Evolutionary conservation across 352 stramenopile genomes (phyloP).

Genomic region (Globisporangium splendens): DNA sequence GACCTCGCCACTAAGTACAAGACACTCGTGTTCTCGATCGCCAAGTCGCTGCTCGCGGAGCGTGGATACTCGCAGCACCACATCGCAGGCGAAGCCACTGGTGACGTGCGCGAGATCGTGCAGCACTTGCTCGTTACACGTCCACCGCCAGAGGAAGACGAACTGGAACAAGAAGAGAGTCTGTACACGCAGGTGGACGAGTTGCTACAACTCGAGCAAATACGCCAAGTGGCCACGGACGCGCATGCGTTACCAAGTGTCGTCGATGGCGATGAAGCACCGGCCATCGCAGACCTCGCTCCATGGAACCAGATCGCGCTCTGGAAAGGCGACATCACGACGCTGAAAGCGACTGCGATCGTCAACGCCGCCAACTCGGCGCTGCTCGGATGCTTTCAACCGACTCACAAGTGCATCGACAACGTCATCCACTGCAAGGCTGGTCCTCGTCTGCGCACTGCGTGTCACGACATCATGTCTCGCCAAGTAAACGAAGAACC

Average conservation of each 20-base stretch:
- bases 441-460: constrained; percentile 46
- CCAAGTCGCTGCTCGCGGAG: constrained; percentile 33
- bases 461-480: constrained; percentile 48
- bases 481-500: constrained; percentile 34
- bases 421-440: constrained; percentile 70
- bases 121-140: constrained; percentile 49
- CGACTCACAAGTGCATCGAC: constrained; percentile 68
- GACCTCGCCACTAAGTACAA: constrained; percentile 25
- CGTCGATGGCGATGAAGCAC: neutral
- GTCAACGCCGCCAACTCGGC: constrained; percentile 65
- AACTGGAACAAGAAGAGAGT: constrained; percentile 23
- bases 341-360: constrained; percentile 52
- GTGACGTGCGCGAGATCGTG: constrained; percentile 46
- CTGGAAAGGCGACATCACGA: constrained; percentile 70
- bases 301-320: constrained; percentile 37
- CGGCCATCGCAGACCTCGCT: neutral
- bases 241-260: constrained; percentile 14
- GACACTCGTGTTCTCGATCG: constrained; percentile 22
- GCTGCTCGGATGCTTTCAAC: constrained; percentile 70
- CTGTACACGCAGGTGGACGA: constrained; percentile 24
- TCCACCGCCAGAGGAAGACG: constrained; percentile 26
- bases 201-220: constrained; percentile 17
- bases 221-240: constrained; percentile 20
- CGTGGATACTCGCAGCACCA: constrained; percentile 34
- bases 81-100: constrained; percentile 27